Evolutionary conservation across 1,139 yeast genomes (phyloP).

Genomic region (Arxiozyma slooffiae): DNA sequence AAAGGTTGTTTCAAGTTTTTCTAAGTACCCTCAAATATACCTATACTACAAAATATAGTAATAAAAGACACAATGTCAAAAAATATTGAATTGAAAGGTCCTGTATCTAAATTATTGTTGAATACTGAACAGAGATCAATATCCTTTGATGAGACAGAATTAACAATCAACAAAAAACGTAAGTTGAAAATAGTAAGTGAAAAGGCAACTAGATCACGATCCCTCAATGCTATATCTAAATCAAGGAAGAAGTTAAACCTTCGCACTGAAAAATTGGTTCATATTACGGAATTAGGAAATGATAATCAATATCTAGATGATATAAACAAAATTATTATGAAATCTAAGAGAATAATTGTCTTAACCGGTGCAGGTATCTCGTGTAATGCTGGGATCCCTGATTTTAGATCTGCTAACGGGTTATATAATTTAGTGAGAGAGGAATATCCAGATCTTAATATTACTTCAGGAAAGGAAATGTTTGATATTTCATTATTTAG

Average conservation of each 20-base stretch:
- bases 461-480: constrained; percentile 69
- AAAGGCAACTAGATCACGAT: constrained; percentile 3
- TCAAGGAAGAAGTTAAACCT: constrained; percentile 4
- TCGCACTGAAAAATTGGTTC: constrained; percentile 12
- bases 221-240: constrained; percentile 3
- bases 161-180: constrained; percentile 7
- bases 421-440: constrained; percentile 64
- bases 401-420: constrained; percentile 78
- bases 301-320: constrained; percentile 13
- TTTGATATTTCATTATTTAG: constrained; percentile 79
- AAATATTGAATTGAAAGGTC: neutral
- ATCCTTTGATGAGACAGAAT: constrained; percentile 11
- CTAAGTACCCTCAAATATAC: neutral
- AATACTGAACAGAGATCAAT: constrained; percentile 9
- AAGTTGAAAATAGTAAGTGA: constrained; percentile 3
- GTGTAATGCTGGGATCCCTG: constrained; percentile 95
- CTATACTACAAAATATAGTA: too few species aligned
- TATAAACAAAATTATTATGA: constrained; percentile 21
- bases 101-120: constrained; percentile 2
- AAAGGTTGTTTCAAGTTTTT: neutral
- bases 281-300: constrained; percentile 10
- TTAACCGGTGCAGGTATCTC: constrained; percentile 94
- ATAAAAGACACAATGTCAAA: neutral
- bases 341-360: constrained; percentile 42
- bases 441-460: constrained; percentile 46